phyloP scores from a whole-genome alignment of 192 early-diverging fungal species.

The Obelidium mucronatum region DNA sequence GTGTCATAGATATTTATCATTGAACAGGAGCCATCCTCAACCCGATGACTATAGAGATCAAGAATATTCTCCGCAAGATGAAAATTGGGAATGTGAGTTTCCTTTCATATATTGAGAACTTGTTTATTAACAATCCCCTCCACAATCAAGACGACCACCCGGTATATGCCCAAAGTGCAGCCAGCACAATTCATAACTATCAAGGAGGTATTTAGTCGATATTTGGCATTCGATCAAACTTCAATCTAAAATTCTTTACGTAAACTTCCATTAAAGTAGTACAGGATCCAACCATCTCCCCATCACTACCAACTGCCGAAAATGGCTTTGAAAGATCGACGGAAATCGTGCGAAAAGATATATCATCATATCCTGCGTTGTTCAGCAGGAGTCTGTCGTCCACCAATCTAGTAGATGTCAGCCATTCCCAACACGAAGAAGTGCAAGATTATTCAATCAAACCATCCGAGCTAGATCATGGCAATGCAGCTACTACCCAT shows the following conservation, averaged over 20 bases:
- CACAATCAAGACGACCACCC: neutral
- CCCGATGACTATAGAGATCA: neutral
- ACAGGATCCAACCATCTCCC: too few species aligned
- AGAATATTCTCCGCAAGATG: neutral
- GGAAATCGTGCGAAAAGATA: neutral
- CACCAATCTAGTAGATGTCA: too few species aligned
- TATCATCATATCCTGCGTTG: neutral
- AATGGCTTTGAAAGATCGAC: neutral
- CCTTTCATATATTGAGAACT: neutral
- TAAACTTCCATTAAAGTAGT: too few species aligned
- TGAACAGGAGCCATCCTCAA: neutral
- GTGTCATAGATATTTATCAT: neutral
- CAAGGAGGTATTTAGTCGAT: too few species aligned
- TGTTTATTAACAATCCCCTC: neutral
- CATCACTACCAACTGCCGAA: too few species aligned
- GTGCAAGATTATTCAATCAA: too few species aligned
- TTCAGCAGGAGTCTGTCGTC: slow-evolving; percentile 20
- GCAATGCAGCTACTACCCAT: too few species aligned
- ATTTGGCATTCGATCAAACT: too few species aligned
- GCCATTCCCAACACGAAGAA: too few species aligned
- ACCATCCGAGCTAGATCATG: too few species aligned
- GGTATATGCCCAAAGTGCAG: neutral
- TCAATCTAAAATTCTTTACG: too few species aligned
- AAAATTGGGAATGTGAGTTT: neutral
- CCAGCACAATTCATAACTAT: neutral